Evolutionary conservation across 2,329 filamentous ascomycete genomes (phyloP).

Genomic region (Aspergillus amoenus): DNA sequence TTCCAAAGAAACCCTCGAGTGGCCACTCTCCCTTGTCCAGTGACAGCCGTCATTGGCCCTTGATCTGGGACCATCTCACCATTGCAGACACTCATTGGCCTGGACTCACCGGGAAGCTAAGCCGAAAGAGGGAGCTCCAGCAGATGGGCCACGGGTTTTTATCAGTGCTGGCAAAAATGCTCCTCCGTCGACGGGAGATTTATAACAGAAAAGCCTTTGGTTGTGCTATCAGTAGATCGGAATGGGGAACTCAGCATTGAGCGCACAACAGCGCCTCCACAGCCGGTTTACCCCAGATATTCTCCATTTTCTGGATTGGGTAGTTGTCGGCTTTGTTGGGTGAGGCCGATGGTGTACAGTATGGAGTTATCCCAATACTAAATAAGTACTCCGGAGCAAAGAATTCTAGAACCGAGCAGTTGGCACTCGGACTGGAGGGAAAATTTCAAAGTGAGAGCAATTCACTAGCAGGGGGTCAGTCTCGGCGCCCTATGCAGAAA

Average conservation of each 20-base stretch:
- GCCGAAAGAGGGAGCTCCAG: conserved; percentile 39
- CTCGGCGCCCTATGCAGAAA: not conserved
- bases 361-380: no score
- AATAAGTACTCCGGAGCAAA: no score
- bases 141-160: conserved; percentile 23
- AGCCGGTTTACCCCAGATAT: not conserved
- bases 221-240: not conserved
- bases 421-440: no score
- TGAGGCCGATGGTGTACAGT: no score
- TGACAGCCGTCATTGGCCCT: not conserved
- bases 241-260: not conserved
- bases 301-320: conserved; percentile 2
- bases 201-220: conserved; percentile 3
- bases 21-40: not conserved
- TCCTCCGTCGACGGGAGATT: not conserved
- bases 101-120: conserved; percentile 20
- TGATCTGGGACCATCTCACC: not conserved
- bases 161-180: not conserved
- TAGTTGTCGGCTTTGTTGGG: not conserved
- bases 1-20: not conserved
- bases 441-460: no score
- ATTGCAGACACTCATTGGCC: conserved; percentile 11
- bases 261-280: not conserved
- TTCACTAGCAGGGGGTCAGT: no score
- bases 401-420: no score